A percentile compares a stretch with the other conserved stretches of the same genome.
Evolutionary conservation across 2,329 filamentous ascomycete genomes (phyloP).

Genomic region (Sclerotinia borealis): DNA sequence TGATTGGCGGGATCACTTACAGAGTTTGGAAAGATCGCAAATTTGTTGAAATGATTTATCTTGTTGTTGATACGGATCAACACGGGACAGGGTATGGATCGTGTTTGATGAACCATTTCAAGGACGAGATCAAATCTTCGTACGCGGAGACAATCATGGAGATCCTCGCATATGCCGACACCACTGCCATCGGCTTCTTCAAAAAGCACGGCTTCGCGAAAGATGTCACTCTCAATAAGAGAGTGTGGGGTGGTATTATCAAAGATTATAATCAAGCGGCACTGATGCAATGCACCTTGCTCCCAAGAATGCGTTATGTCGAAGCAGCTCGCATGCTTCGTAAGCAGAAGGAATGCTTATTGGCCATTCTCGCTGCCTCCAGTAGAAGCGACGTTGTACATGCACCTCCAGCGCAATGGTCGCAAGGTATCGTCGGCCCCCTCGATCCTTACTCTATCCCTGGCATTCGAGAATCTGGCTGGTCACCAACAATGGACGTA

Average conservation of each 20-base stretch:
- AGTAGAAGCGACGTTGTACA: background rate
- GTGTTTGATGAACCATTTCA: background rate
- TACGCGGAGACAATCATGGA: background rate
- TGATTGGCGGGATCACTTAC: background rate
- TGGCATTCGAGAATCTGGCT: background rate
- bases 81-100: background rate
- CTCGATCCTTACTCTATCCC: background rate
- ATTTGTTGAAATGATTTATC: background rate
- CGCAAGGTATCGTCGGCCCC: background rate
- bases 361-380: background rate
- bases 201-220: background rate
- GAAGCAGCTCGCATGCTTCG: background rate
- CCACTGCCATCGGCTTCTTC: background rate
- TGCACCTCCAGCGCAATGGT: background rate
- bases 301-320: background rate
- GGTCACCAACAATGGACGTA: background rate
- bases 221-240: background rate
- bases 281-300: background rate
- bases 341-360: background rate
- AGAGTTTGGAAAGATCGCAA: background rate
- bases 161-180: background rate
- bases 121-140: background rate
- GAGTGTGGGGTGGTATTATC: background rate
- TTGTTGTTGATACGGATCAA: background rate
- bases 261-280: background rate